Evolutionary conservation across 768 basidiomycete genomes (phyloP).

Genomic region (Termitomyces sp.): DNA sequence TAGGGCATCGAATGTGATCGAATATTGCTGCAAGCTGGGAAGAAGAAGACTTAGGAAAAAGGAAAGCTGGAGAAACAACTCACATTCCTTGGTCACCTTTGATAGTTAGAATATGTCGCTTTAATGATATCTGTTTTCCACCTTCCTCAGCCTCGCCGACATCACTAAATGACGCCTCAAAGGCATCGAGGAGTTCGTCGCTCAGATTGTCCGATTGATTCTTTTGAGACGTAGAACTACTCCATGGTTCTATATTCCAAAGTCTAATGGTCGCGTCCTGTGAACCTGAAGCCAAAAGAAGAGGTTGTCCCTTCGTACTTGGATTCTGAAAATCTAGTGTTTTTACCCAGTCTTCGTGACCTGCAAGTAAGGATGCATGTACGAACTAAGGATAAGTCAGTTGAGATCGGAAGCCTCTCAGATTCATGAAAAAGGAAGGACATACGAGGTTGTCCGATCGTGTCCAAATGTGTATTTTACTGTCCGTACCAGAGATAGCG

Average conservation of each 20-base stretch:
- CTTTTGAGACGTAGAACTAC: conserved; percentile 13
- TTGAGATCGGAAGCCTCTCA: not conserved
- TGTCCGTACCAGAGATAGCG: conserved; percentile 83
- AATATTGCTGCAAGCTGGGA: conserved; percentile 45
- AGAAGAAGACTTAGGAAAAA: not conserved
- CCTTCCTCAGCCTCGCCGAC: conserved; percentile 72
- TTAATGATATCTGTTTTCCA: conserved; percentile 83
- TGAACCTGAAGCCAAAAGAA: conserved; percentile 88
- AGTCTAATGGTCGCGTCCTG: conserved; percentile 93
- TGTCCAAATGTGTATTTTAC: conserved; percentile 72
- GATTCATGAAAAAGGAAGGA: conserved; percentile 2
- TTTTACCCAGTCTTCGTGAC: conserved; percentile 97
- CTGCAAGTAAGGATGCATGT: conserved; percentile 54
- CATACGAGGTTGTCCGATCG: conserved; percentile 54
- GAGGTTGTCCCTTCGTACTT: conserved; percentile 28
- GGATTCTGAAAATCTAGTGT: conserved; percentile 61
- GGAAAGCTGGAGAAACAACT: conserved; percentile 9
- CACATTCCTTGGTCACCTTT: conserved; percentile 41
- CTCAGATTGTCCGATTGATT: conserved; percentile 29
- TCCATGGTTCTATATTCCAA: conserved; percentile 73
- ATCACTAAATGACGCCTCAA: conserved; percentile 77
- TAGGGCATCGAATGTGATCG: conserved; percentile 89
- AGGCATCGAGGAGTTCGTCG: conserved; percentile 82
- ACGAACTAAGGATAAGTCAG: conserved; percentile 42
- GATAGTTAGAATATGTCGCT: conserved; percentile 73